These are phyloP conservation scores for Paraphaeosphaeria minitans DNA, from an alignment of 2,329 filamentous ascomycete species.

Conservation along the genomic window DNA sequence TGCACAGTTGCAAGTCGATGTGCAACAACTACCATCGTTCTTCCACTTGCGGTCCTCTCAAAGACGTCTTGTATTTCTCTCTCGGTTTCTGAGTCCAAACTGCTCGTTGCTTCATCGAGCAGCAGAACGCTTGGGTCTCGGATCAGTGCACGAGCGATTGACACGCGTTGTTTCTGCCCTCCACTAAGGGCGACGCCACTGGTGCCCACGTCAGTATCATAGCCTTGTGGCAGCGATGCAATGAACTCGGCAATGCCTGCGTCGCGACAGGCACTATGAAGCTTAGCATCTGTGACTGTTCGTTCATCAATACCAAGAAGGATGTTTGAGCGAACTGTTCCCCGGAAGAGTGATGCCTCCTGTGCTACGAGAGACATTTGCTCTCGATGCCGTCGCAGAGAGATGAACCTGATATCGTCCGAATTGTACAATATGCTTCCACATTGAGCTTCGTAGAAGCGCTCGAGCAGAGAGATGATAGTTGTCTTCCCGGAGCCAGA, in stretches of 20 bases:
- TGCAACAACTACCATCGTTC: conserved; percentile 51
- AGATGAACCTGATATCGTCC: conserved; percentile 69
- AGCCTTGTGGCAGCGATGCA: conserved; percentile 34
- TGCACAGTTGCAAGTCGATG: conserved; percentile 48
- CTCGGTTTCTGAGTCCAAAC: conserved; percentile 69
- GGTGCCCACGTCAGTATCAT: conserved; percentile 32
- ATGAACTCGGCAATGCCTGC: conserved; percentile 38
- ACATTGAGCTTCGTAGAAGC: conserved; percentile 74
- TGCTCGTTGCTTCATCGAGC: conserved; percentile 64
- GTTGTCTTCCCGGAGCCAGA: conserved; percentile 92
- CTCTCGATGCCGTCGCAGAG: conserved; percentile 78
- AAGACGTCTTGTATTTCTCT: conserved; percentile 71
- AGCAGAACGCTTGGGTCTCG: conserved; percentile 63
- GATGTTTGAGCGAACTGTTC: conserved; percentile 86
- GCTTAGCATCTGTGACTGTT: conserved; percentile 59
- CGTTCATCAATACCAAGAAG: conserved; percentile 66
- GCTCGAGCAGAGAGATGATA: conserved; percentile 83
- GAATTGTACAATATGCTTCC: conserved; percentile 71
- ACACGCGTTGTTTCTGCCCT: conserved; percentile 78
- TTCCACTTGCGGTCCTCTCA: conserved; percentile 55
- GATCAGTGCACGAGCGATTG: conserved; percentile 72
- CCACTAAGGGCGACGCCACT: conserved; percentile 68
- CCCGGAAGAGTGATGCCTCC: conserved; percentile 90
- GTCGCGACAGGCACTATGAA: conserved; percentile 76
- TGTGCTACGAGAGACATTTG: conserved; percentile 88